These are phyloP conservation scores for Cercospora nicotianae DNA, from an alignment of 2,329 filamentous ascomycete genomes.

Conservation along the genomic window DNA sequence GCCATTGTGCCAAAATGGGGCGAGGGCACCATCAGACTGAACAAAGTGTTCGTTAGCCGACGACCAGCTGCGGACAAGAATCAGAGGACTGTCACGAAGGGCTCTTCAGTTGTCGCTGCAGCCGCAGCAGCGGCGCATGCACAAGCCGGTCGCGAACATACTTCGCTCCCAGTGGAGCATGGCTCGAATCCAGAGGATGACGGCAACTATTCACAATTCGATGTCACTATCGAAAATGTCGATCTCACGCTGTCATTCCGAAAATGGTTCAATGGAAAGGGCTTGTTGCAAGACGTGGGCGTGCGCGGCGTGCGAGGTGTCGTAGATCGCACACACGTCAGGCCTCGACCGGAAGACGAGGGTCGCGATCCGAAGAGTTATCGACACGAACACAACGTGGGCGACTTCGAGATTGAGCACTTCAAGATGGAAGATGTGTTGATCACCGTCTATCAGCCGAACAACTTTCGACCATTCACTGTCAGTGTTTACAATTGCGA, in stretches of 20 bases:
- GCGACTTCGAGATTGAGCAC: slow-evolving; percentile 94
- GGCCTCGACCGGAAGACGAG: slow-evolving; percentile 60
- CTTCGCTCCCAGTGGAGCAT: slow-evolving; percentile 35
- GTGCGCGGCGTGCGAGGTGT: slow-evolving; percentile 91
- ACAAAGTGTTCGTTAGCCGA: slow-evolving; percentile 92
- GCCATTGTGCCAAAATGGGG: slow-evolving; percentile 96
- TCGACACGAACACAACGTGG: slow-evolving; percentile 80
- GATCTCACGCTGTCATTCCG: slow-evolving; percentile 95
- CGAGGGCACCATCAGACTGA: slow-evolving; percentile 92
- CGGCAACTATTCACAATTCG: slow-evolving; percentile 96
- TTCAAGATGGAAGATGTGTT: slow-evolving; percentile 96
- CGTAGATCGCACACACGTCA: slow-evolving; percentile 81
- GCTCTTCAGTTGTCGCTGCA: slow-evolving; percentile 79
- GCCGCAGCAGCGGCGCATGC: slow-evolving; percentile 77
- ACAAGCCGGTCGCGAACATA: slow-evolving; percentile 48
- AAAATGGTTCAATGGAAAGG: slow-evolving; percentile 99
- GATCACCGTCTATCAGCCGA: slow-evolving; percentile 86
- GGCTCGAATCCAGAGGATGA: slow-evolving; percentile 71
- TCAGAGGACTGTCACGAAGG: slow-evolving; percentile 71
- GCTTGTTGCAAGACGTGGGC: slow-evolving; percentile 85
- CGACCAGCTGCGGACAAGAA: slow-evolving; percentile 69
- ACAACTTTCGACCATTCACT: slow-evolving; percentile 88
- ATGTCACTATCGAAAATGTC: slow-evolving; percentile 89
- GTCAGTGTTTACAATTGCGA: slow-evolving; percentile 96
- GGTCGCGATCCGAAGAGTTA: slow-evolving; percentile 80